Base-by-base conservation (phyloP, 1,284 basidiomycete genomes). In the Microbotryomycetes sp. region DNA sequence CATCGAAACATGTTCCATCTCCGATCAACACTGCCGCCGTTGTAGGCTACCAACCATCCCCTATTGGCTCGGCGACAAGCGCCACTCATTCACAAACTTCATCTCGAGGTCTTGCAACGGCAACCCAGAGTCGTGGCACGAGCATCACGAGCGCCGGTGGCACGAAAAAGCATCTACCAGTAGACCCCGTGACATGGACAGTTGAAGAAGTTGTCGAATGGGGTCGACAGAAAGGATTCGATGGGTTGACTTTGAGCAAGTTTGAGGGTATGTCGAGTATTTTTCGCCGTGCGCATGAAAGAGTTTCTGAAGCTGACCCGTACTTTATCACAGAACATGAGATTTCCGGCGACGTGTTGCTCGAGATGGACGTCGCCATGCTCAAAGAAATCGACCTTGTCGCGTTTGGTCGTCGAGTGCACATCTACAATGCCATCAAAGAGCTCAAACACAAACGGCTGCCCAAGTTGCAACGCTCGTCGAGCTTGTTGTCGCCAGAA, bases 371-470 rank as follows among this genome's bases (percentile, higher is more conserved):
- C 70, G 85, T 87, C 54, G 88, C 87, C 71, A 81, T 96, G 22
- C 85, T 98, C 71, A 97, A 97, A 78, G 96, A 98, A 78, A 88
- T 98, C 63, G 96, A 94, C 52, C 91, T 98, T 66, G 79, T 83
- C 65, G 91, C 92, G 2, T 97, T 96, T 71, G 96, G 94, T 25
- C 94, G 96, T 75, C 89, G 94, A 19, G 83, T 91, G 74, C 86
- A 92, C 56, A 92, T 99, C 59, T 86, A 89, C 32, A 92, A 94
- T 71, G 92, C 89, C n/a, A 97, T 99, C 73, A 79, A 84, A 25
- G 94, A 98, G 68, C 83, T 98, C 2, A 65, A 65, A 53, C 54
- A 59, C 30, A 22, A 50, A 22, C 49, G 28, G 23, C 80, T 68
- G 85, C 86, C 73, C 84, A 86, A 4, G 84, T 83, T n/a, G 73